Base-by-base conservation (phyloP, 163 green algal species). In the Chloromonas sp. region DNA sequence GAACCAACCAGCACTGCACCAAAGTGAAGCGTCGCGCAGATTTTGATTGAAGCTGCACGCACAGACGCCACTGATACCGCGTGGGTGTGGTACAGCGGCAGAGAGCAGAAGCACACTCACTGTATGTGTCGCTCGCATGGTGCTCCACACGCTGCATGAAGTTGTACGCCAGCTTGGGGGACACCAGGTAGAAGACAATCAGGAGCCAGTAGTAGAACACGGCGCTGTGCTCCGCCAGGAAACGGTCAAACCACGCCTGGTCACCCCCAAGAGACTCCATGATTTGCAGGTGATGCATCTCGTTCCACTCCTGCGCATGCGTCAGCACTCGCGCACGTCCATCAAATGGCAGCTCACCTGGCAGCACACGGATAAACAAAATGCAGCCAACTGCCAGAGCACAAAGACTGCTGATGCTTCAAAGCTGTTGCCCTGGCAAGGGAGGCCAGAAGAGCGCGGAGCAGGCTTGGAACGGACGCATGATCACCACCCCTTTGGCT, bases 181-280 rank as follows among this genome's bases (percentile, higher is more conserved):
- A 96, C 66, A 98, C 81, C 1, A 96, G 85, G 90, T 96, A 98
- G 83, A 96, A 95, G 14, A 87, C 60, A 11, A 97, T 90, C 58
- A 96, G 80, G n/a, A 95, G 70, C 84, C 84, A 84, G 81, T 82
- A 82, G 79, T 82, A 82, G 14, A 82, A 11, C 11, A 82, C 2
- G 59, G 79, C 61, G 2, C 61, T 15, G 14, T 84, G 81, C 13
- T 98, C 92, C 0, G 95, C 96, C 3, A 98, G 11, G 85, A 98
- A 98, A n/a, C 97, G 91, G 91, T 99, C 97, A 66, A 94, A 89
- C 95, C 95, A 99, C 14, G 90, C 81, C 83, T 93, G 87, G 88
- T 99, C 97, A 2, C 97, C 97, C 8, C 97, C 97, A 36, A 99
- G 91, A 0, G 91, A 93, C 92, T 99, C 97, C 90, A 93, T 93